Base-by-base conservation (phyloP, 2,329 filamentous ascomycete species). In the Cryphonectria japonica region DNA sequence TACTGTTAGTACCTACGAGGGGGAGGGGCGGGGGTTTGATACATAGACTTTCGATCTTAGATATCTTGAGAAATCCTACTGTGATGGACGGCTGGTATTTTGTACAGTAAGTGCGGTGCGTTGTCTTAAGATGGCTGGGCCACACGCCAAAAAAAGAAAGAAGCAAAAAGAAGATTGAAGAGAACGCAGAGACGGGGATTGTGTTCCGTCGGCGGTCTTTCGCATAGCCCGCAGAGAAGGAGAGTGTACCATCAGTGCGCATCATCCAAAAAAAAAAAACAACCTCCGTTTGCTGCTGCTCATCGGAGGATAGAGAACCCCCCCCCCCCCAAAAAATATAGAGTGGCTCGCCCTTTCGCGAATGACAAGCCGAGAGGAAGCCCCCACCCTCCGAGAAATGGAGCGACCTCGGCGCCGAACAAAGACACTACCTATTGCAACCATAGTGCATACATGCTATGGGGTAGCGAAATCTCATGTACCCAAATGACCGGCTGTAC, bases 321-420 rank as follows among this genome's bases (percentile, higher is more conserved):
- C 26, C 26, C 26, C 26, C 26, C 26, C 26, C 26, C 26, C 26
- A 9, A 11, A 16, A 43, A 43, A n/a, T n/a, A n/a, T n/a, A 52
- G 9, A 14, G 52, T 14, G 13, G 59, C 59, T 61, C 59, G 59
- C 59, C 59, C 34, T 26, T 61, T 61, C 59, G 59, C 59, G 59
- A 34, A n/a, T 1, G 29, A 34, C 22, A 22, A n/a, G 19, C 32
- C 19, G 34, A 39, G 59, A 11, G 16, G 22, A 50, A 1, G 16
- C 43, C 19, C 43, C 43, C 16, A 6, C 43, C 43, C 59, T 61
- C 32, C 16, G 59, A 37, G 29, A n/a, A n/a, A 39, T 37, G 34
- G 34, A 61, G 59, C 59, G 59, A 61, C 22, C 59, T 61, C 59
- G 59, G 59, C 32, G 34, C 59, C 59, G 34, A 61, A 61, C 9